phyloP scores from a whole-genome alignment of 352 stramenopile genomes.

The Pythium aristosporum region DNA sequence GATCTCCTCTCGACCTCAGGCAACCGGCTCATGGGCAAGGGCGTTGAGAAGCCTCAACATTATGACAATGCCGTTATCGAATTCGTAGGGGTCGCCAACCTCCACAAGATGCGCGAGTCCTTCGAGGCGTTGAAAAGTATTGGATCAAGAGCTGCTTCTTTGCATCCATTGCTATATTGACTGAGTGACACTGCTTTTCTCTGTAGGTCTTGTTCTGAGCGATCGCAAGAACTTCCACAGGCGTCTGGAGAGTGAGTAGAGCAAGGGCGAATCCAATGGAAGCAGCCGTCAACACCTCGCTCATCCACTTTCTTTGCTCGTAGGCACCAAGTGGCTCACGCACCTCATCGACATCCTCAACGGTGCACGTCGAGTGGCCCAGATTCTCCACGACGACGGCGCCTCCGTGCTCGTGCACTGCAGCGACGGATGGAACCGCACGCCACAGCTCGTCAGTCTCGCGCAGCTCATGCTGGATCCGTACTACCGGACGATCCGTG shows the following conservation, averaged over 20 bases:
- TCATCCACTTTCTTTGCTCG: background rate
- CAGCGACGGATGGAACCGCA: slow-evolving; percentile 87
- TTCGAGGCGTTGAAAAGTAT: slow-evolving; percentile 86
- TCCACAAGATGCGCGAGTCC: slow-evolving; percentile 97
- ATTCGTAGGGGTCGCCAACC: slow-evolving; percentile 99
- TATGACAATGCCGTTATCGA: slow-evolving; percentile 95
- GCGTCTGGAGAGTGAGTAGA: slow-evolving; percentile 66
- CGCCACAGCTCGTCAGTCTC: slow-evolving; percentile 74
- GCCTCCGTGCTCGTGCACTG: slow-evolving; percentile 84
- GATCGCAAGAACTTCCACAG: slow-evolving; percentile 88
- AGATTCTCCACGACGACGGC: slow-evolving; percentile 81
- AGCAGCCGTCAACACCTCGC: no score
- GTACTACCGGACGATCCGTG: slow-evolving; percentile 82
- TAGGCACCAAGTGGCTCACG: slow-evolving; percentile 95
- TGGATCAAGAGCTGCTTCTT: slow-evolving; percentile 16
- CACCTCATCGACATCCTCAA: slow-evolving; percentile 91
- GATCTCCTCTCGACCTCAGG: slow-evolving; percentile 79
- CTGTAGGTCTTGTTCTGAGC: slow-evolving; percentile 32
- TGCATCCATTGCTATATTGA: slow-evolving; percentile 38
- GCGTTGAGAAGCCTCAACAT: slow-evolving; percentile 95
- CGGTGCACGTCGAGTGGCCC: slow-evolving; percentile 61
- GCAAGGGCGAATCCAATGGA: no score
- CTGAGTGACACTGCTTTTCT: no score
- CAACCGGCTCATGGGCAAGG: slow-evolving; percentile 84
- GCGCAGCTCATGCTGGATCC: slow-evolving; percentile 87